Conservation (phyloP, 2,329 filamentous ascomycete species). For the Escovopsis sp. region DNA sequence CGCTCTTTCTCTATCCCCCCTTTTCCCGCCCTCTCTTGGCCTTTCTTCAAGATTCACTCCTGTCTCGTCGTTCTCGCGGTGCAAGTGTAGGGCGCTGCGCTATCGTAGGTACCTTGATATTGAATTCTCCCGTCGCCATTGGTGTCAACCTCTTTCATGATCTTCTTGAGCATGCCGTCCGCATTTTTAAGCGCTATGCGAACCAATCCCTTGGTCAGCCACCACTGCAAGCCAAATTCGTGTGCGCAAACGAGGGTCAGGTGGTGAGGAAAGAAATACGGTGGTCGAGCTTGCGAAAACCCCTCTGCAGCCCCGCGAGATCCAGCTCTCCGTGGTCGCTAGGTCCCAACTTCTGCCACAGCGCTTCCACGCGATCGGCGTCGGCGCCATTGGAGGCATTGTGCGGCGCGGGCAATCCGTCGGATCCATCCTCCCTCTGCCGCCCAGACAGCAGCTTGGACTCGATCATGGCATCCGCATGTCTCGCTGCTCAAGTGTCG, state of each 20-base stretch:
- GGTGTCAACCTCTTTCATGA: slow-evolving; percentile 70
- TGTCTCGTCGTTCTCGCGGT: no score
- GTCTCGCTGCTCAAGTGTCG: slow-evolving; percentile 12
- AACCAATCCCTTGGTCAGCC: not conserved
- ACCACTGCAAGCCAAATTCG: not conserved
- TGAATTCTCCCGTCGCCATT: slow-evolving; percentile 82
- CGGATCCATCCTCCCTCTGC: slow-evolving; percentile 54
- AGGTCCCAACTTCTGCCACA: slow-evolving; percentile 74
- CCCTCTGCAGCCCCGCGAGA: slow-evolving; percentile 68
- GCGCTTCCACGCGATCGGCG: slow-evolving; percentile 64
- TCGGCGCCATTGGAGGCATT: slow-evolving; percentile 42
- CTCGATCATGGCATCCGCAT: slow-evolving; percentile 23
- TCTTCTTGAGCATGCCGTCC: slow-evolving; percentile 64
- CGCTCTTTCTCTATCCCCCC: no score
- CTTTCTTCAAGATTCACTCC: not conserved
- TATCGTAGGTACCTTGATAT: slow-evolving; percentile 54
- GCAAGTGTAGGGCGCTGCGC: slow-evolving; percentile 1
- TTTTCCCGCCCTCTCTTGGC: no score
- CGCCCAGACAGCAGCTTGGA: slow-evolving; percentile 35
- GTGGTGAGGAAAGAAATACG: slow-evolving; percentile 32
- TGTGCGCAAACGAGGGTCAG: not conserved
- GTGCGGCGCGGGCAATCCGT: slow-evolving; percentile 40
- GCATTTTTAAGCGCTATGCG: slow-evolving; percentile 66
- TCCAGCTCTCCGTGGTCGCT: slow-evolving; percentile 66
- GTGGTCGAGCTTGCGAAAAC: slow-evolving; percentile 78